These are phyloP conservation scores for Salinomyces thailandicus DNA, from an alignment of 2,329 filamentous ascomycete species.

Conservation along the genomic window DNA sequence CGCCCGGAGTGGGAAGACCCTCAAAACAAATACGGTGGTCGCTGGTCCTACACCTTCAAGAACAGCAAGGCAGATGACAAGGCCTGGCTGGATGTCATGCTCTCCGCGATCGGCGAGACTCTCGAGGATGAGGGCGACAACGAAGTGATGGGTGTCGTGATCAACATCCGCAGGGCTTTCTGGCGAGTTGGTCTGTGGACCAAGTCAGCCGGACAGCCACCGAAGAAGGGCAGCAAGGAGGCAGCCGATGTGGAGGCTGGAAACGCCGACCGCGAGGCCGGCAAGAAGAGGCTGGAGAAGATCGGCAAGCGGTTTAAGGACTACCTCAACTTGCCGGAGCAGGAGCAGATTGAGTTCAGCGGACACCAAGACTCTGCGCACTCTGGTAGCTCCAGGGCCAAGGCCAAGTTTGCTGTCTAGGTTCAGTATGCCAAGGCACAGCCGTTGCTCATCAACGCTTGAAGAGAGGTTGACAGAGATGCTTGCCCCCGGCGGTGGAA, in stretches of 20 bases:
- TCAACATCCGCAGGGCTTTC: conserved; percentile 97
- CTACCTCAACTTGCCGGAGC: conserved; percentile 65
- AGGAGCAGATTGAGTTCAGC: conserved; percentile 82
- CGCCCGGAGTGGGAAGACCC: conserved; percentile 97
- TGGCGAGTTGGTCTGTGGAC: conserved; percentile 98
- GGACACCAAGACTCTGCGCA: conserved; percentile 92
- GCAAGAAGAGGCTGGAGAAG: conserved; percentile 68
- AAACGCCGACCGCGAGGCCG: conserved; percentile 52
- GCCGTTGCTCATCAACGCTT: not conserved
- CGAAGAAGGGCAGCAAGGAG: conserved; percentile 58
- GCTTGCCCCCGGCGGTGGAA: no score
- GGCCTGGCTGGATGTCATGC: conserved; percentile 97
- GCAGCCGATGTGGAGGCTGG: conserved; percentile 7
- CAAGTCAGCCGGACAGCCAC: conserved; percentile 70
- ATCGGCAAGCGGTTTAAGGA: conserved; percentile 92
- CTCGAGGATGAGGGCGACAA: conserved; percentile 90
- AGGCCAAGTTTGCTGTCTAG: conserved; percentile 83
- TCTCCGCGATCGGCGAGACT: conserved; percentile 92
- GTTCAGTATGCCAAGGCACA: conserved; percentile 1
- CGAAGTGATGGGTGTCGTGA: conserved; percentile 97
- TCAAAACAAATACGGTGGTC: conserved; percentile 98
- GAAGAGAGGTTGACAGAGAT: no score
- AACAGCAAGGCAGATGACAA: conserved; percentile 94
- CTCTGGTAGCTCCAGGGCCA: conserved; percentile 85
- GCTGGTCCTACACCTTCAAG: conserved; percentile 98